phyloP scores from a whole-genome alignment of 106 monocot species.

The Dendrobium chrysotoxum region DNA sequence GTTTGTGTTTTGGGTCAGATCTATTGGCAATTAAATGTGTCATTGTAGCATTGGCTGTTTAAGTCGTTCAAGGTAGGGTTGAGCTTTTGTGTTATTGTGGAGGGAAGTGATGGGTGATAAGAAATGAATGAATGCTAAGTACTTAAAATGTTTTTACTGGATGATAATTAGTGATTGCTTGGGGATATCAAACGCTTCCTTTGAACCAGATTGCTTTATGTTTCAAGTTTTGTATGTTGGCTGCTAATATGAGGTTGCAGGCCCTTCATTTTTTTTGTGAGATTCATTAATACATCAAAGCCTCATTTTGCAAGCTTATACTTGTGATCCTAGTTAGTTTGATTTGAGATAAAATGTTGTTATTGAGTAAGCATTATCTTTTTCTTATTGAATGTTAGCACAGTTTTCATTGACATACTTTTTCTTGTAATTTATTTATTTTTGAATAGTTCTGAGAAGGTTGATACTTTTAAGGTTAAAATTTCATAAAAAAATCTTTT shows the following conservation, averaged over 20 bases:
- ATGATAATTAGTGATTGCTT: not conserved
- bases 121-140: not conserved
- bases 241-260: not conserved
- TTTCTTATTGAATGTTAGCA: too few species aligned
- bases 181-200: not conserved
- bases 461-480: too few species aligned
- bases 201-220: not conserved
- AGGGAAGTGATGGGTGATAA: not conserved
- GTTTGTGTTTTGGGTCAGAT: not conserved
- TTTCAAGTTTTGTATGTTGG: not conserved
- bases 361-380: too few species aligned
- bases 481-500: too few species aligned
- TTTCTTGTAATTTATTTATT: too few species aligned
- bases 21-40: not conserved
- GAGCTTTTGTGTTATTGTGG: not conserved
- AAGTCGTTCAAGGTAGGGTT: not conserved
- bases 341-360: too few species aligned
- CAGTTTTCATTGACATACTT: too few species aligned
- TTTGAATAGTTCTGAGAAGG: too few species aligned
- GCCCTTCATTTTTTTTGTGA: not conserved
- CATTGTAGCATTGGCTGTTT: not conserved
- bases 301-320: not conserved
- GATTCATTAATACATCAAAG: not conserved
- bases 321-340: too few species aligned
- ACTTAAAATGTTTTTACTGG: not conserved